phyloP scores from a whole-genome alignment of 805 yeast genomes.

The Pichia californica region DNA sequence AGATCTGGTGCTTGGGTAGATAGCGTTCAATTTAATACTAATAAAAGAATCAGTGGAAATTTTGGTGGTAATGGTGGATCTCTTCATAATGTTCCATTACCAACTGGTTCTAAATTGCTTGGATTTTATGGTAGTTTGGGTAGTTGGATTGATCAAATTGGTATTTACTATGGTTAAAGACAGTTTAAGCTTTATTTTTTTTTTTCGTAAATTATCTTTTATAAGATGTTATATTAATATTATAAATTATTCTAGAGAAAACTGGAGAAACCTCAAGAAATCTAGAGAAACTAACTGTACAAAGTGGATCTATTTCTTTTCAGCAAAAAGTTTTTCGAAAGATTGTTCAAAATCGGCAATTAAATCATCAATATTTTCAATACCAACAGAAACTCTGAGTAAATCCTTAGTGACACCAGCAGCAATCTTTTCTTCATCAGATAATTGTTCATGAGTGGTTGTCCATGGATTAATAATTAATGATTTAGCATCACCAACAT shows the following conservation, averaged over 20 bases:
- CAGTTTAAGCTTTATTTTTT: not conserved
- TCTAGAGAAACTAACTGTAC: not conserved
- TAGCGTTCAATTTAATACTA: conserved; percentile 69
- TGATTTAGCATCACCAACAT: conserved; percentile 95
- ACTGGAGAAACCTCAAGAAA: no score
- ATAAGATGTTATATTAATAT: not conserved
- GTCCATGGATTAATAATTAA: conserved; percentile 93
- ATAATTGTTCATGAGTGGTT: conserved; percentile 91
- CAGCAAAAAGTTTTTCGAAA: conserved; percentile 52
- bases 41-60: conserved; percentile 48
- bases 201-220: not conserved
- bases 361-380: conserved; percentile 86
- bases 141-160: conserved; percentile 69
- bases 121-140: conserved; percentile 71
- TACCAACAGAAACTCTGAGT: conserved; percentile 85
- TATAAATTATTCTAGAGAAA: no score
- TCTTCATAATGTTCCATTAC: conserved; percentile 51
- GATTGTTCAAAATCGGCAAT: conserved; percentile 86
- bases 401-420: conserved; percentile 87
- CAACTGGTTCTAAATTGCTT: conserved; percentile 51
- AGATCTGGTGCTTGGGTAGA: conserved; percentile 88
- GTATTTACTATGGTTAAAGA: conserved; percentile 47
- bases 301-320: not conserved
- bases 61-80: conserved; percentile 69
- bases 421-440: conserved; percentile 69